Conservation (phyloP, 306 rosid genomes). For the Cucumis sativus region Cucumber_9930_V3 NC_026659.2:3543001-3543500, state of each 20-base stretch:
- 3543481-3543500: slow-evolving; percentile 15
- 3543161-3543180: neutral
- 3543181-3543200: neutral
- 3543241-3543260: neutral
- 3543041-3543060: too few species aligned
- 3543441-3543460: slow-evolving; percentile 21
- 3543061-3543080: too few species aligned
- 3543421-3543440: slow-evolving; percentile 21
- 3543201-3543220: neutral
- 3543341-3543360: neutral
- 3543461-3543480: slow-evolving; percentile 19
- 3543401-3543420: slow-evolving; percentile 8
- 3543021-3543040: too few species aligned
- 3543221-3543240: neutral
- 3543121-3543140: neutral
- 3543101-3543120: too few species aligned
- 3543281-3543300: neutral
- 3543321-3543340: neutral
- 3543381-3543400: neutral
- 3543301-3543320: neutral
- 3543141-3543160: neutral
- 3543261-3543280: neutral
- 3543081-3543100: too few species aligned
- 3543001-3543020: too few species aligned
- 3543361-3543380: neutral